Percentiles rank a stretch among this genome's conserved stretches.
These are phyloP conservation scores for Pseudocercospora pini-densiflorae DNA, from an alignment of 2,329 filamentous ascomycete species.

Conservation along the genomic window DNA sequence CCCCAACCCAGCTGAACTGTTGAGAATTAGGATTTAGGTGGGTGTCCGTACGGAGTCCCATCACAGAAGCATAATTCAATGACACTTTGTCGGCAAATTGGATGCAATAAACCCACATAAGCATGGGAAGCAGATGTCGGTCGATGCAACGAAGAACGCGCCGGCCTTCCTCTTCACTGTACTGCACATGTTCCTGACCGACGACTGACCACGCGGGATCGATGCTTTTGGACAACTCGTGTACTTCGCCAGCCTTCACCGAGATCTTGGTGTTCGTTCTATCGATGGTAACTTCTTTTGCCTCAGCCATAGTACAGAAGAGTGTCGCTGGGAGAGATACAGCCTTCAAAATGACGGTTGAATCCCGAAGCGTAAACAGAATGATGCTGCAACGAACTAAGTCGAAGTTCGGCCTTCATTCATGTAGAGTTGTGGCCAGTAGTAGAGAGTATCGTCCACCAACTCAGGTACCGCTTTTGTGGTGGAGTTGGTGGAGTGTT, in stretches of 20 bases:
- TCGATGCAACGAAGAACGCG: conserved; percentile 39
- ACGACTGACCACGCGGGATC: neutral
- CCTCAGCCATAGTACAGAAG: neutral
- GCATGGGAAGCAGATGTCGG: conserved; percentile 34
- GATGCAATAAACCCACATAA: conserved; percentile 40
- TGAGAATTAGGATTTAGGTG: conserved; percentile 48
- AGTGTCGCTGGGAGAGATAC: neutral
- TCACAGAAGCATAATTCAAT: conserved; percentile 46
- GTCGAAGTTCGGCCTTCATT: neutral
- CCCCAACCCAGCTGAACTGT: conserved; percentile 57
- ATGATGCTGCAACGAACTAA: neutral
- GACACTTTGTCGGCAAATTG: conserved; percentile 44
- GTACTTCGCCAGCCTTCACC: neutral
- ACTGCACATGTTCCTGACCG: neutral
- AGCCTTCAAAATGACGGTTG: neutral
- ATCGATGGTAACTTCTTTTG: neutral
- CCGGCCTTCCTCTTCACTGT: conserved; percentile 25
- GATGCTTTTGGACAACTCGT: neutral
- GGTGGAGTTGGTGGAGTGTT: neutral
- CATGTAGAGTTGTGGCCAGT: neutral
- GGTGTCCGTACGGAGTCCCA: conserved; percentile 52
- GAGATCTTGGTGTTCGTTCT: neutral
- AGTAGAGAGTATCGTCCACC: neutral
- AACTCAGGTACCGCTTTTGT: neutral
- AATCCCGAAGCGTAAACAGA: neutral